phyloP scores from a whole-genome alignment of 1,284 basidiomycete species.

The Boletus austroedulis region DNA sequence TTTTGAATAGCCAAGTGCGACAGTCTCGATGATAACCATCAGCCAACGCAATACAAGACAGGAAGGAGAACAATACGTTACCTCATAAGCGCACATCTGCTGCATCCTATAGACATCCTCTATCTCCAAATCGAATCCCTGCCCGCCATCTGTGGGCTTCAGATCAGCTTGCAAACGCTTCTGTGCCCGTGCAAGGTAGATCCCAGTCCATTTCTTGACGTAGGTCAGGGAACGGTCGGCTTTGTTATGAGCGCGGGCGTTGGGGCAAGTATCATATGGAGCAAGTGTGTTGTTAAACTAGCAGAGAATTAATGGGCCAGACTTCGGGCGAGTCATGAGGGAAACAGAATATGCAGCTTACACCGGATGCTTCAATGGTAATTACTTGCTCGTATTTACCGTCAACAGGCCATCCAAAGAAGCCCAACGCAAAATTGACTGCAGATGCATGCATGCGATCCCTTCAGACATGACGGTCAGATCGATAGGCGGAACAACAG shows the following conservation, averaged over 20 bases:
- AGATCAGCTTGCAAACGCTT: conserved; percentile 56
- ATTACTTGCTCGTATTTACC: conserved; percentile 79
- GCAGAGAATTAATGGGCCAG: background rate
- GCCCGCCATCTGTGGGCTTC: conserved; percentile 40
- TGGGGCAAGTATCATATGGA: conserved; percentile 45
- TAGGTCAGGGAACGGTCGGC: conserved; percentile 57
- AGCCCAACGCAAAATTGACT: conserved; percentile 81
- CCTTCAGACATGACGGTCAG: conserved; percentile 26
- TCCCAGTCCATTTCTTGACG: conserved; percentile 59
- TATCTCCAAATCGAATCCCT: conserved; percentile 66
- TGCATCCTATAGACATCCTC: conserved; percentile 75
- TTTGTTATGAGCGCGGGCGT: conserved; percentile 50
- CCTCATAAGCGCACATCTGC: conserved; percentile 84
- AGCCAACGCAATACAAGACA: background rate
- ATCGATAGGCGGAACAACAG: background rate
- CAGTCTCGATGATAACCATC: conserved; percentile 53
- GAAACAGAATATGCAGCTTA: conserved; percentile 34
- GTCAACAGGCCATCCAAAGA: conserved; percentile 81
- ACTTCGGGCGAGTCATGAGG: background rate
- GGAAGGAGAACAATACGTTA: conserved; percentile 28
- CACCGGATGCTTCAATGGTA: conserved; percentile 67
- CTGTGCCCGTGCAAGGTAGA: conserved; percentile 69
- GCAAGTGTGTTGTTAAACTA: conserved; percentile 35
- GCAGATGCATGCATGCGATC: conserved; percentile 84
- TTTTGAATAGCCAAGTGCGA: conserved; percentile 84